Percentiles rank a stretch among this genome's conserved stretches.
Conservation (phyloP, 2,329 filamentous ascomycete species). For the Hortaea werneckii region DNA sequence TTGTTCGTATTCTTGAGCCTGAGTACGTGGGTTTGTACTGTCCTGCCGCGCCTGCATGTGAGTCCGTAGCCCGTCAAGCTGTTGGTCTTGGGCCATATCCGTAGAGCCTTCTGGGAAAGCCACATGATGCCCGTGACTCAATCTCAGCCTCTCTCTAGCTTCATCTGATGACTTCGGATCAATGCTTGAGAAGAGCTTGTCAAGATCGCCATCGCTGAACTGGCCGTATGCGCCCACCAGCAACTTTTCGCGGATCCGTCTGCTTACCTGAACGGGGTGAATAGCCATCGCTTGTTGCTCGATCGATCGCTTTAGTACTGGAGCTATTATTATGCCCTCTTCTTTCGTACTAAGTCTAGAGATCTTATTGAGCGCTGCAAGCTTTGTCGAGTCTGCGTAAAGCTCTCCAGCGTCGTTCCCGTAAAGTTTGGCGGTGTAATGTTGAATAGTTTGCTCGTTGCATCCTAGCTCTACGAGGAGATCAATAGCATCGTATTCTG, state of each 20-base stretch:
- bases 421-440: slow-evolving; percentile 7
- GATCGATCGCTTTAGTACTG: neutral
- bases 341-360: neutral
- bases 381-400: too few species aligned
- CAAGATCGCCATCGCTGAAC: slow-evolving; percentile 2
- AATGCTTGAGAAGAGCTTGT: neutral
- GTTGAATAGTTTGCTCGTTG: neutral
- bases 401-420: neutral
- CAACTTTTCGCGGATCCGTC: slow-evolving; percentile 8
- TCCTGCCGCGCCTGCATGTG: too few species aligned
- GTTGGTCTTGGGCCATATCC: too few species aligned
- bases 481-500: slow-evolving; percentile 1
- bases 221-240: slow-evolving; percentile 8
- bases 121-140: too few species aligned
- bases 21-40: too few species aligned
- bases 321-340: neutral
- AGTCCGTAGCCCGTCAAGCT: too few species aligned
- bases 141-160: too few species aligned
- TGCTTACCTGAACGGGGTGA: neutral
- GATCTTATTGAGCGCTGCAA: too few species aligned
- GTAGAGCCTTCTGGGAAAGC: too few species aligned
- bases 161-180: too few species aligned
- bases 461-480: slow-evolving; percentile 6
- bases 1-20: too few species aligned
- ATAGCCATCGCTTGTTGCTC: neutral